Conservation (phyloP, 805 yeast genomes). For the Nakazawaea molendinolei region DNA sequence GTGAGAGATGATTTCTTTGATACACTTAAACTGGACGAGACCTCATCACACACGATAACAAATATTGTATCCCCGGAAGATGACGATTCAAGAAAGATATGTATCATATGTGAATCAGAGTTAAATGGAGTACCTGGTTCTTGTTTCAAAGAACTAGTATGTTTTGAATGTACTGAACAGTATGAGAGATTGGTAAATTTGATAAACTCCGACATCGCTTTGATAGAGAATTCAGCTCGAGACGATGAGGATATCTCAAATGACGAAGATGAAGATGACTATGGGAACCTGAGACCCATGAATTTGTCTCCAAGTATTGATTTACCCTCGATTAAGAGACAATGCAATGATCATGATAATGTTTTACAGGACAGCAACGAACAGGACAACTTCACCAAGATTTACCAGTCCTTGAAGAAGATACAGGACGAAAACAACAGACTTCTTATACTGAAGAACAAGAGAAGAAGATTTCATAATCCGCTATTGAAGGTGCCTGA, state of each 20-base stretch:
- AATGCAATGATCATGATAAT: conserved; percentile 5
- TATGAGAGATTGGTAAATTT: conserved; percentile 8
- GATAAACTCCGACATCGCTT: conserved; percentile 4
- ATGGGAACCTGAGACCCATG: conserved; percentile 3
- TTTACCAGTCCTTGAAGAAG: conserved; percentile 7
- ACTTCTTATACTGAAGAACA: not conserved
- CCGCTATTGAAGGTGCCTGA: conserved; percentile 8
- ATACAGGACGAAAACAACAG: conserved; percentile 10
- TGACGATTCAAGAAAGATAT: too few species aligned
- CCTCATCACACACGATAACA: too few species aligned
- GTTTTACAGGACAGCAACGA: not conserved
- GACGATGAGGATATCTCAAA: conserved; percentile 1
- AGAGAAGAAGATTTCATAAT: conserved; percentile 7
- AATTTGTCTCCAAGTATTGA: not conserved
- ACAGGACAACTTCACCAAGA: conserved; percentile 1
- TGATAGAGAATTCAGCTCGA: not conserved
- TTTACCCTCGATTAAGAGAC: conserved; percentile 4
- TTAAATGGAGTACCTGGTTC: conserved; percentile 1
- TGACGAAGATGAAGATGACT: not conserved
- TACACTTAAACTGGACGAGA: not conserved
- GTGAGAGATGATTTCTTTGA: not conserved
- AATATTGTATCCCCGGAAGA: too few species aligned
- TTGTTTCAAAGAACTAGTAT: conserved; percentile 11
- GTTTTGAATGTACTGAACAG: conserved; percentile 9
- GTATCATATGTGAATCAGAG: conserved; percentile 5